Base-by-base conservation (phyloP, 192 early-diverging fungal genomes). In the Podila horticola region DNA sequence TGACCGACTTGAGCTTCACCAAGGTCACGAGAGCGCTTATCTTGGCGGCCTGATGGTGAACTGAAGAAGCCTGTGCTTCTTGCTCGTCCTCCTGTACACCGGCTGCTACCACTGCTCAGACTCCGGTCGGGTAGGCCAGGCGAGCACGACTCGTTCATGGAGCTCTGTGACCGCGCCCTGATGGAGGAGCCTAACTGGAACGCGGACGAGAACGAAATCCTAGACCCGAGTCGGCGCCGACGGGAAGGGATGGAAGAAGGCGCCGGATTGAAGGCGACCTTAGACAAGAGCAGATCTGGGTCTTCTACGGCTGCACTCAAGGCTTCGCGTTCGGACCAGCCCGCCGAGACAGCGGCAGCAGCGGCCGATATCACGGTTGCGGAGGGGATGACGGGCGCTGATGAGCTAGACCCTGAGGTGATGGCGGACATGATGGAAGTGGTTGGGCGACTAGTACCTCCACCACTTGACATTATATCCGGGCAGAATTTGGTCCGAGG, bases 331-430 rank as follows among this genome's bases (percentile, higher is more conserved):
- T 76, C 74, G 11, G 62, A 70, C 74, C 74, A 76, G 2, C 67
- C 74, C 7, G 52, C 67, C 24, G 67, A 58, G 41, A 76, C 67
- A 5, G 74, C 74, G 1, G 67, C 67, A 12, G 67, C 74, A 3
- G 74, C 74, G 2, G 74, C 67, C 0, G 74, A 76, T 20, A 76
- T 76, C 41, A 76, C 74, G 12, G 62, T 52, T 7, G 69, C 75
- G 31, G 68, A 62, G 13, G 69, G 69, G 5, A 77, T 71, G 7
- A 24, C 31, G 13, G 61, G 20, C 3, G 51, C 29, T 36, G 20
- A n/a, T 31, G 49, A 29, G n/a, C n/a, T 5, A 8, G 3, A 12
- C 24, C 24, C 20, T 17, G 41, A 38, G 20, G 67, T 41, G 52
- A 55, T 20, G n/a, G 24, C 9, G 5, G 24, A 55, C 20, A 10